A percentile compares a stretch with the other conserved stretches of the same genome.
These are phyloP conservation scores for Cercospora zeina DNA, from an alignment of 2,329 filamentous ascomycete species.

Conservation along the genomic window DNA sequence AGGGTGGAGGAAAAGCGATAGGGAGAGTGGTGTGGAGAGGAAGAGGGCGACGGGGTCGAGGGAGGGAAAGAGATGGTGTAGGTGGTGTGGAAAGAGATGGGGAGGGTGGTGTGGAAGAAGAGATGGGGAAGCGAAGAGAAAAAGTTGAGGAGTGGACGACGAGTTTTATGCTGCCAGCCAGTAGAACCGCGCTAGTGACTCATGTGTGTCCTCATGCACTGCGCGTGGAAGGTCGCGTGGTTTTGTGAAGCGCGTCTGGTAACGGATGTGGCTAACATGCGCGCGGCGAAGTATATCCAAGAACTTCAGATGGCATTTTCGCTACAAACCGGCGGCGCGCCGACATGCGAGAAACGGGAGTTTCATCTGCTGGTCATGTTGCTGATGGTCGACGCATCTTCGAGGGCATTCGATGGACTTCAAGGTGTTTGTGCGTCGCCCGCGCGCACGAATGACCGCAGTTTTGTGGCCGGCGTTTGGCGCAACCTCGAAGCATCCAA, in stretches of 20 bases:
- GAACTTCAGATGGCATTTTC: neutral
- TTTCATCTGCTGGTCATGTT: neutral
- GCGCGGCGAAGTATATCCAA: neutral
- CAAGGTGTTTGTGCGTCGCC: neutral
- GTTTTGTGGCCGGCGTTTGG: neutral
- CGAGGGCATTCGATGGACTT: neutral
- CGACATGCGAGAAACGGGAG: neutral
- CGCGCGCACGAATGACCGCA: neutral
- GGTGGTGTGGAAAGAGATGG: too few species aligned
- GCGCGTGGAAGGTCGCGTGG: neutral
- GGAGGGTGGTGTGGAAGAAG: too few species aligned
- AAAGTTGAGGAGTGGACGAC: too few species aligned
- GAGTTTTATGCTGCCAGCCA: too few species aligned
- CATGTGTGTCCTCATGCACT: neutral
- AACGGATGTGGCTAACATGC: neutral
- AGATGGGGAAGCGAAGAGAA: too few species aligned
- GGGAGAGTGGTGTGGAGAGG: too few species aligned
- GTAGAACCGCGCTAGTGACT: neutral
- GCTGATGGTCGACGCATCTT: neutral
- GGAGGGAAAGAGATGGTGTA: too few species aligned
- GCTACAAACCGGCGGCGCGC: neutral
- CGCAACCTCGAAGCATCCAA: slow-evolving; percentile 1
- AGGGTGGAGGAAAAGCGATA: too few species aligned
- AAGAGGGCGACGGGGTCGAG: too few species aligned
- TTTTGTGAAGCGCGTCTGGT: neutral